Evolutionary conservation across 1,284 basidiomycete species (phyloP), one percentile per base, ranked within the genome.

Genomic region (Porphyrellus sp.): DNA sequence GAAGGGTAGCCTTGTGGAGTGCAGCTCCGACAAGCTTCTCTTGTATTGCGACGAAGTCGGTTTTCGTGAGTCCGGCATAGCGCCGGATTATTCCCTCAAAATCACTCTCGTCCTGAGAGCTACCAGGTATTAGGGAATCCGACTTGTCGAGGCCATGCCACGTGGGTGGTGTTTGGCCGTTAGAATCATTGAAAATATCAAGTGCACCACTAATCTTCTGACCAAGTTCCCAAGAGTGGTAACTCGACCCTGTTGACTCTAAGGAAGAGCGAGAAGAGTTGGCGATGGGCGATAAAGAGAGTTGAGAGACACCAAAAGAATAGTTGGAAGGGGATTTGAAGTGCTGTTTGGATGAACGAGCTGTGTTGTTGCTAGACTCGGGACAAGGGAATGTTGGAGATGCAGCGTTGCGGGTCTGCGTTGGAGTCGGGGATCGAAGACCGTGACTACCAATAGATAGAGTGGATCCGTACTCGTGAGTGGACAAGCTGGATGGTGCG

Each of bases 261-360:
- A 91, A 70, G 7, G 89, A 91, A 11, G 86, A 86, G 25, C 83
- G 78, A 27, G 89, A 91, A 12, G 86, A 86, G 58, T 84, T 89
- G 21, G 77, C 78, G 24, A 86, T 71, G 4, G 86, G 83, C 34
- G 83, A 82, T 50, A 90, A 78, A 16, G 83, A 72, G 42, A 85
- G 76, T 51, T 83, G 77, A 18, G 79, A 76, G 15, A 77, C 67
- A 31, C 72, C 75, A 18, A 81, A 72, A 49, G 77, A 74, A 69
- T 82, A 77, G 46, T 78, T 76, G 45, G 78, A 77, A 37, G 74
- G 71, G 11, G 75, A 72, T 31, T 71, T 67, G 35, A 71, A 60
- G 54, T 78, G 78, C 66, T 81, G 82, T 56, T 75, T 78, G 8
- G 83, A 82, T 5, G 80, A 77, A 51, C 79, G 80, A 54, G 67